Evolutionary conservation across 1,139 yeast genomes (phyloP), one percentile per base, ranked within the genome.

Genomic region (Pichia inconspicua): DNA sequence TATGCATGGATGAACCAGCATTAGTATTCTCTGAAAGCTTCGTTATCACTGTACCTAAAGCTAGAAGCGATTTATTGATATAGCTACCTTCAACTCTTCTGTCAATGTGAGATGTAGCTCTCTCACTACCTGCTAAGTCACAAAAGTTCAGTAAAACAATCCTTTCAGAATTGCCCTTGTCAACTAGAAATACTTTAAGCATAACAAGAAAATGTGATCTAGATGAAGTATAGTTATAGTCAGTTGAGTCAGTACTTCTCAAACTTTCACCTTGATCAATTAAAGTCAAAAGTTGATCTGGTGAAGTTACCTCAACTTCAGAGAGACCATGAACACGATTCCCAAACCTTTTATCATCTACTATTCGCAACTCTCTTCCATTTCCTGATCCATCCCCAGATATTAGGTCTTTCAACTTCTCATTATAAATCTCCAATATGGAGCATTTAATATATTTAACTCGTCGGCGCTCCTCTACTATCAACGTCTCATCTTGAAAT

Each of bases 51-150:
- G 95, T 87, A 10, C 96, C 89, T 47, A 90, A 73, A 0, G 97
- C 95, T 50, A 92, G 70, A 42, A 90, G 73, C 0, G 97, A 89
- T 63, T 88, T 87, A 68, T 92, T 92, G 61, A 92, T 92, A 62
- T 75, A 90, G 0, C 96, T 78, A 22, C 97, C 97, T 68, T 92
- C 97, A 64, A 88, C 86, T 50, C 97, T 72, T 58, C 97, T 75
- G 58, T 83, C 96, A 0, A 74, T 67, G 60, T 89, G 88, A 1
- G 84, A 75, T 0, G 95, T 83, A 0, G 96, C 97, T 49, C 87
- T 75, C 66, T 92, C 98, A 17, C 96, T 85, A 25, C 98, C 98
- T 0, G 98, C 98, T 60, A 92, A 74, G 67, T 92, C 98, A 71
- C 97, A 92, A 49, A 92, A 72, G 27, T 94, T 86, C 38, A 92